Conservation (phyloP, 768 basidiomycete species). For the Lactarius psammicola region DNA sequence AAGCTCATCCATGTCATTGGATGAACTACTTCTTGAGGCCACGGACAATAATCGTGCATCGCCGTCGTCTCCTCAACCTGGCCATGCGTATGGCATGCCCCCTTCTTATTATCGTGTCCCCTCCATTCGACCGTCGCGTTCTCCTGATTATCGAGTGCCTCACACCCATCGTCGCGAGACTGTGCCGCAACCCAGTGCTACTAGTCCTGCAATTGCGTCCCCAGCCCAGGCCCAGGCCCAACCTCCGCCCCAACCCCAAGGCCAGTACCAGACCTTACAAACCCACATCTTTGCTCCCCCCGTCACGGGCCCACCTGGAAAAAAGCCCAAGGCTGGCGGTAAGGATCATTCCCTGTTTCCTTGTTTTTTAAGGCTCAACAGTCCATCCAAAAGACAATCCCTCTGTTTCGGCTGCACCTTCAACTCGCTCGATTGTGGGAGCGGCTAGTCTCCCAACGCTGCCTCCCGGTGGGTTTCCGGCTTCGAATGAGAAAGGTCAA, state of each 20-base stretch:
- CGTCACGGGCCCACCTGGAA: slow-evolving; percentile 68
- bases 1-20: slow-evolving; percentile 40
- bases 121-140: slow-evolving; percentile 18
- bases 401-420: slow-evolving; percentile 15
- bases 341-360: slow-evolving; percentile 14
- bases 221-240: slow-evolving; percentile 30
- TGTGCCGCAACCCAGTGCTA: slow-evolving; percentile 9
- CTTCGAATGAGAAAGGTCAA: slow-evolving; percentile 49
- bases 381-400: slow-evolving; percentile 3
- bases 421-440: slow-evolving; percentile 21
- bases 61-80: slow-evolving; percentile 24
- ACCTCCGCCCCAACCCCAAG: slow-evolving; percentile 34
- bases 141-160: slow-evolving; percentile 20
- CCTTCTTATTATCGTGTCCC: slow-evolving; percentile 28
- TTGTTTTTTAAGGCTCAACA: not conserved
- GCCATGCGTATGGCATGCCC: slow-evolving; percentile 35
- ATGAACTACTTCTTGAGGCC: slow-evolving; percentile 49
- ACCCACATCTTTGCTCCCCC: slow-evolving; percentile 73
- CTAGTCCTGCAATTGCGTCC: slow-evolving; percentile 23
- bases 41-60: slow-evolving; percentile 40
- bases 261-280: slow-evolving; percentile 49
- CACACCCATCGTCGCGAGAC: slow-evolving; percentile 17
- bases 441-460: slow-evolving; percentile 30
- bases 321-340: slow-evolving; percentile 53
- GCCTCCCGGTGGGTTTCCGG: slow-evolving; percentile 37